These are phyloP conservation scores for Diaporthe ampelina DNA, from an alignment of 2,329 filamentous ascomycete species.

Conservation along the genomic window DNA sequence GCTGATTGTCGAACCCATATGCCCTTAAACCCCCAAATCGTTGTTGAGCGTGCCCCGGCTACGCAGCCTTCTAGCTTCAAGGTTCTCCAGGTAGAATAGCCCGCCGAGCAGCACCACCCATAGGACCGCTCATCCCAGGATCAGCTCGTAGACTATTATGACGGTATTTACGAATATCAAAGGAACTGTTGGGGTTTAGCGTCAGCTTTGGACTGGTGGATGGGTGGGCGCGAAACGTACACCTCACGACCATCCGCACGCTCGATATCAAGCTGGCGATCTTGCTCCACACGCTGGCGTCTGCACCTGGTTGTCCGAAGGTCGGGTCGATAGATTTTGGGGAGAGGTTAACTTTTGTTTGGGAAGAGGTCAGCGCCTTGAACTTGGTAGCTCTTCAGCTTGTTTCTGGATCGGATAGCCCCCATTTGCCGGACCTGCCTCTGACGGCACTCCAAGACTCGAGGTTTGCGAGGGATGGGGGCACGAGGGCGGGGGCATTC, in stretches of 20 bases:
- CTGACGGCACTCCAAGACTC: neutral
- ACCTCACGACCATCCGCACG: conserved; percentile 92
- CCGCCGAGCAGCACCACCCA: conserved; percentile 1
- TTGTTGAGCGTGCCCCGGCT: neutral
- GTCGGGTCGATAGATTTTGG: conserved; percentile 78
- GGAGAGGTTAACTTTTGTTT: conserved; percentile 85
- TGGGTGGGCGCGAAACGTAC: conserved; percentile 69
- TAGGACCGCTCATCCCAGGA: conserved; percentile 71
- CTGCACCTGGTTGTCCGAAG: conserved; percentile 77
- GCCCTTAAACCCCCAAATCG: neutral
- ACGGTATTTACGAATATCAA: conserved; percentile 86
- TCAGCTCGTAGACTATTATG: conserved; percentile 86
- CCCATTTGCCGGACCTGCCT: neutral
- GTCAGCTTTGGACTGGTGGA: conserved; percentile 19
- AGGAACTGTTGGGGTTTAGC: conserved; percentile 71
- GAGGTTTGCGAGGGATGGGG: neutral
- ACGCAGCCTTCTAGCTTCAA: neutral
- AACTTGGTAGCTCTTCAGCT: neutral
- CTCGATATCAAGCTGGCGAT: conserved; percentile 91
- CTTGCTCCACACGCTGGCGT: conserved; percentile 86
- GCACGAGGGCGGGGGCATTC: neutral
- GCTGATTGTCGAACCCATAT: neutral
- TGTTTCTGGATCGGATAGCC: neutral
- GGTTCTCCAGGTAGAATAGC: conserved; percentile 2
- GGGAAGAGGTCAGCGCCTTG: conserved; percentile 43